These are phyloP conservation scores for Suillus sp. DNA, from an alignment of 768 basidiomycete species.

Conservation along the genomic window DNA sequence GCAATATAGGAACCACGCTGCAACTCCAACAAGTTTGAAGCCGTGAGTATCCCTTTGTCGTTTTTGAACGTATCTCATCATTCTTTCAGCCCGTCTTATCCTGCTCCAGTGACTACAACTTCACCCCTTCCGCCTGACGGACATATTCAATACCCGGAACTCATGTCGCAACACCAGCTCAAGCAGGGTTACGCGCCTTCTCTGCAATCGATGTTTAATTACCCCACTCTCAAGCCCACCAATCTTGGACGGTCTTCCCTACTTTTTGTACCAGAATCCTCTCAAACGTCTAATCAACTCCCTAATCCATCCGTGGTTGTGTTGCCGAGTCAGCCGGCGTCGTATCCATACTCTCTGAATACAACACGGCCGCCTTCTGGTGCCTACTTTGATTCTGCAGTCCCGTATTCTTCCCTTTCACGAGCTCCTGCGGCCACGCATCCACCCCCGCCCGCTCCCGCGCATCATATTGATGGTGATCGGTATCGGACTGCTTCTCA, in stretches of 20 bases:
- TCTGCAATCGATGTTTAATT: constrained; percentile 71
- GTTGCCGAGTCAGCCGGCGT: constrained; percentile 22
- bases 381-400: constrained; percentile 2
- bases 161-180: constrained; percentile 81
- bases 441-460: constrained; percentile 27
- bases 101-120: constrained; percentile 69
- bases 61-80: constrained; percentile 12
- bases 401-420: constrained; percentile 29
- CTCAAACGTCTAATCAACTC: constrained; percentile 25
- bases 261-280: constrained; percentile 43
- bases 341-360: constrained; percentile 20
- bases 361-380: constrained; percentile 6
- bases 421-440: constrained; percentile 25
- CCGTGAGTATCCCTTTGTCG: constrained; percentile 33
- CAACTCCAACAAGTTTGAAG: constrained; percentile 35
- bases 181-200: constrained; percentile 79
- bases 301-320: constrained; percentile 37
- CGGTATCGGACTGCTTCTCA: constrained; percentile 37
- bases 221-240: constrained; percentile 34
- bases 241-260: constrained; percentile 44
- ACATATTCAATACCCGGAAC: constrained; percentile 60
- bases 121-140: constrained; percentile 55
- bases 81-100: constrained; percentile 39
- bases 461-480: constrained; percentile 27
- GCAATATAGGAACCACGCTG: constrained; percentile 23